These are phyloP conservation scores for Coemansia sp. DNA, from an alignment of 192 early-diverging fungal genomes.

Conservation along the genomic window DNA sequence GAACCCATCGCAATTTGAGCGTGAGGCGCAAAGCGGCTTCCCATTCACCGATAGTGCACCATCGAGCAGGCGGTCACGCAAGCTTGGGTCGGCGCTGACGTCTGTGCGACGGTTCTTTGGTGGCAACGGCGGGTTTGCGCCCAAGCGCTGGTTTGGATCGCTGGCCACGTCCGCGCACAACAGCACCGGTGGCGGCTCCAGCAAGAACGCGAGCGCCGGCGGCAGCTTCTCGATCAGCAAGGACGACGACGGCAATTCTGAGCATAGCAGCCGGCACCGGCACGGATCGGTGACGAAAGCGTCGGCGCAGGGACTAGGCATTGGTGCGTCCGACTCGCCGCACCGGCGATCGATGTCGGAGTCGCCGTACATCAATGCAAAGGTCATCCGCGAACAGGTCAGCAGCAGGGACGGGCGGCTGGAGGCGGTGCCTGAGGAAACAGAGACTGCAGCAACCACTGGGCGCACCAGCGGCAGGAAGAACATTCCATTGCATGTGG, in stretches of 20 bases:
- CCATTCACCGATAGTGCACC: conserved; percentile 26
- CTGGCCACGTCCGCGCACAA: conserved; percentile 10
- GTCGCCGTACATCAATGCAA: conserved; percentile 45
- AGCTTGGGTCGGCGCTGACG: conserved; percentile 46
- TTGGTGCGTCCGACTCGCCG: conserved; percentile 24
- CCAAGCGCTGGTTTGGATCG: conserved; percentile 49
- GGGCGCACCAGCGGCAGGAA: neutral
- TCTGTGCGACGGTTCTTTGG: conserved; percentile 50
- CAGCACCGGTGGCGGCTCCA: neutral
- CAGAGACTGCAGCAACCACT: conserved; percentile 13
- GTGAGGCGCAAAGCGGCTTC: conserved; percentile 24
- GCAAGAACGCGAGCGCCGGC: conserved; percentile 18
- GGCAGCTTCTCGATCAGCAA: conserved; percentile 34
- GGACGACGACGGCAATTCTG: conserved; percentile 4
- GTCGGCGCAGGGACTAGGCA: conserved; percentile 25
- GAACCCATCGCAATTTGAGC: conserved; percentile 31
- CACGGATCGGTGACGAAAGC: conserved; percentile 19
- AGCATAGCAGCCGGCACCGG: conserved; percentile 8
- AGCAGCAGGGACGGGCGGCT: conserved; percentile 24
- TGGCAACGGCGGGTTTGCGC: conserved; percentile 10
- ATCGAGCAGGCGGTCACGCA: conserved; percentile 36
- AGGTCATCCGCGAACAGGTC: conserved; percentile 33
- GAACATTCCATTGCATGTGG: neutral
- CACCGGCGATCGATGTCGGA: conserved; percentile 52
- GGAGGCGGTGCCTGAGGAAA: conserved; percentile 44